These are phyloP conservation scores for Globisporangium polare DNA, from an alignment of 352 stramenopile species.

Conservation along the genomic window DNA sequence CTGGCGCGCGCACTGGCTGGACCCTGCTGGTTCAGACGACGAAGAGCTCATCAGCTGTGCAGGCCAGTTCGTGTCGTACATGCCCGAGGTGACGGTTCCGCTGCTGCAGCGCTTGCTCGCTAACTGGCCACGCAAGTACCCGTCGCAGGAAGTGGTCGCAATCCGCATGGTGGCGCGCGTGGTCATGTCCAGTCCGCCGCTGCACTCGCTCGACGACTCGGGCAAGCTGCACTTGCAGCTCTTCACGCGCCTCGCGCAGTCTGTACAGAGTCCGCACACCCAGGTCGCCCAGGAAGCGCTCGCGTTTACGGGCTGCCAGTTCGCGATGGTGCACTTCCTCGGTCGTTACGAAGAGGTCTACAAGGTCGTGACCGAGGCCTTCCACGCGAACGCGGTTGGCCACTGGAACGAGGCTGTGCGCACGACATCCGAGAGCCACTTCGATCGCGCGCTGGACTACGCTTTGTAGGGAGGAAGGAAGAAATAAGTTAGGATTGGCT, in stretches of 20 bases:
- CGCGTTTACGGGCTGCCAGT: slow-evolving; percentile 81
- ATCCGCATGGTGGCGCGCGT: slow-evolving; percentile 82
- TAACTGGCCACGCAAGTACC: slow-evolving; percentile 64
- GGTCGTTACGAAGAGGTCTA: slow-evolving; percentile 62
- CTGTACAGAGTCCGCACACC: slow-evolving; percentile 53
- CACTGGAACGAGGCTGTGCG: slow-evolving; percentile 79
- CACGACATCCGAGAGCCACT: slow-evolving; percentile 59
- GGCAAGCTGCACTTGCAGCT: slow-evolving; percentile 36
- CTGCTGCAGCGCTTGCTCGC: slow-evolving; percentile 54
- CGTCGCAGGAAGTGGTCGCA: slow-evolving; percentile 64
- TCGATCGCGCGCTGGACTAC: slow-evolving; percentile 77
- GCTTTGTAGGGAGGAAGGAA: slow-evolving; percentile 21
- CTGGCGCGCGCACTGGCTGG: slow-evolving; percentile 74
- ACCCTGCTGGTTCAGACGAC: slow-evolving; percentile 69
- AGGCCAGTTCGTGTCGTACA: slow-evolving; percentile 83
- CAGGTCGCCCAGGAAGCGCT: slow-evolving; percentile 79
- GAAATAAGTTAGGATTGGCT: background rate
- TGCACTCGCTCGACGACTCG: slow-evolving; percentile 39
- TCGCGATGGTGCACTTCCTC: slow-evolving; percentile 74
- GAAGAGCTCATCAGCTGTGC: slow-evolving; percentile 82
- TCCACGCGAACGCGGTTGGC: slow-evolving; percentile 50
- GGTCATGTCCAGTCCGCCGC: slow-evolving; percentile 74
- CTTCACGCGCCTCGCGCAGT: slow-evolving; percentile 57
- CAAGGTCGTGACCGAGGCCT: slow-evolving; percentile 49
- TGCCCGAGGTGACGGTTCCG: slow-evolving; percentile 47